phyloP scores from a whole-genome alignment of 2,329 filamentous ascomycete species.

The Fusarium liriodendri region DNA sequence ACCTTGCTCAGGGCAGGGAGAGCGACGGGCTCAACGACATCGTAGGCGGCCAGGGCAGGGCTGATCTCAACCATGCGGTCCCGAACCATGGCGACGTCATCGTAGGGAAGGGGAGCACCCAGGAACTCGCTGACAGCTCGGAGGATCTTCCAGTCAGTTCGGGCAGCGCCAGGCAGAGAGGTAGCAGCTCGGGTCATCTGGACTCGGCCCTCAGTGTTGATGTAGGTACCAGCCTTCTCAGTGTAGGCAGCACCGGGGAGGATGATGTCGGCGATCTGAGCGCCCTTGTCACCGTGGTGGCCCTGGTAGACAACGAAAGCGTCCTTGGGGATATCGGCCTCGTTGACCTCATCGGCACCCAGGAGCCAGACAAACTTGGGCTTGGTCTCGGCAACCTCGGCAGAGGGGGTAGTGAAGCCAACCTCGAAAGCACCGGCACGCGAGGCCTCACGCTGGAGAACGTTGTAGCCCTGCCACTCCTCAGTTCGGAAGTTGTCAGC shows the following conservation, averaged over 20 bases:
- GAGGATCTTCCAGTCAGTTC: slow-evolving; percentile 99
- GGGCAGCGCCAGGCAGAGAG: slow-evolving; percentile 85
- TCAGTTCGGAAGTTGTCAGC: slow-evolving; percentile 85
- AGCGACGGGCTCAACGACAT: slow-evolving; percentile 86
- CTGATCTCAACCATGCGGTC: slow-evolving; percentile 97
- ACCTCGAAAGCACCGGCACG: slow-evolving; percentile 95
- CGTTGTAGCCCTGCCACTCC: slow-evolving; percentile 98
- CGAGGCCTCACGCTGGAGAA: slow-evolving; percentile 93
- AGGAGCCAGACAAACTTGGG: slow-evolving; percentile 98
- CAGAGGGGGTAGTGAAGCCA: slow-evolving; percentile 89
- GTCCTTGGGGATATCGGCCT: slow-evolving; percentile 90
- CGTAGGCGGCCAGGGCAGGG: slow-evolving; percentile 88
- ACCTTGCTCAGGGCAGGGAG: slow-evolving; percentile 85
- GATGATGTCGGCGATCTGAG: slow-evolving; percentile 91
- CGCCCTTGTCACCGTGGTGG: slow-evolving; percentile 94
- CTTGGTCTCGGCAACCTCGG: slow-evolving; percentile 82
- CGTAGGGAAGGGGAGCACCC: slow-evolving; percentile 87
- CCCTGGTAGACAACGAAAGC: slow-evolving; percentile 98
- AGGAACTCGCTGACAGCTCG: slow-evolving; percentile 93
- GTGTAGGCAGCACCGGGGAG: slow-evolving; percentile 96
- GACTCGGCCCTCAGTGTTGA: slow-evolving; percentile 97
- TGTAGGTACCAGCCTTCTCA: slow-evolving; percentile 94
- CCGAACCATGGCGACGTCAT: slow-evolving; percentile 88
- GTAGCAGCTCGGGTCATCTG: slow-evolving; percentile 94
- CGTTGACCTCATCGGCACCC: slow-evolving; percentile 89